A percentile compares a stretch with the other conserved stretches of the same genome.
phyloP scores from a whole-genome alignment of 257 asterid species.

The Rubia yunnanensis region DNA sequence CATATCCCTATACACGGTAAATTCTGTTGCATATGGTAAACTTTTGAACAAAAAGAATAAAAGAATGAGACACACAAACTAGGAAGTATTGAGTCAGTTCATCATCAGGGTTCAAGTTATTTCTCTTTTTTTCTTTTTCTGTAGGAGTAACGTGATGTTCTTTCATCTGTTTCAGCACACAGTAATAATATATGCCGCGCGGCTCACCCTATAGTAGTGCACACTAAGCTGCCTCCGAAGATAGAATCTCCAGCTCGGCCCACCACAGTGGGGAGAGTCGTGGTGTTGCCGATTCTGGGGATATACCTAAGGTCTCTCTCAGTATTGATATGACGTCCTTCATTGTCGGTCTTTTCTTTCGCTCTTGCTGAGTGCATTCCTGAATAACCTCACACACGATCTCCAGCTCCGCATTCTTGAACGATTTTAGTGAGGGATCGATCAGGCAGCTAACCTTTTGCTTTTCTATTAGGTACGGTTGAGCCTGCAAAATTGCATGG shows the following conservation, averaged over 20 bases:
- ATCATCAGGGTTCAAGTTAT: background rate
- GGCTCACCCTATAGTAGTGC: background rate
- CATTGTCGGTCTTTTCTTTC: conserved; percentile 51
- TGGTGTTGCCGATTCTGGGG: conserved; percentile 75
- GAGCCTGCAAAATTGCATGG: conserved; percentile 35
- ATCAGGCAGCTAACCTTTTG: conserved; percentile 27
- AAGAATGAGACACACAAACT: conserved; percentile 4
- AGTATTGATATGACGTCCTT: conserved; percentile 41
- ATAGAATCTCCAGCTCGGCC: conserved; percentile 97
- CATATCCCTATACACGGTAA: background rate
- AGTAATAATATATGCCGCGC: background rate
- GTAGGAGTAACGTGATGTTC: background rate
- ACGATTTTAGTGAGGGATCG: conserved; percentile 61
- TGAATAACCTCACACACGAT: conserved; percentile 55
- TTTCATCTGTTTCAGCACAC: background rate
- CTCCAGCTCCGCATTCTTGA: conserved; percentile 53
- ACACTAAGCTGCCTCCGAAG: conserved; percentile 61
- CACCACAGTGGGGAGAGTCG: conserved; percentile 95
- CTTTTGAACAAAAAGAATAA: conserved; percentile 3
- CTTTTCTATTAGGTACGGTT: conserved; percentile 43
- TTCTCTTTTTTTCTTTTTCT: too few relatives aligned
- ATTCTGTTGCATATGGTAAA: background rate
- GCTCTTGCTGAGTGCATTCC: conserved; percentile 48
- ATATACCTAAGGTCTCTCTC: conserved; percentile 40
- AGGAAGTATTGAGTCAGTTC: background rate